A percentile compares a stretch with the other conserved stretches of the same genome.
phyloP scores from a whole-genome alignment of 495 filamentous ascomycete genomes.

The Aspergillus asperescens region DNA sequence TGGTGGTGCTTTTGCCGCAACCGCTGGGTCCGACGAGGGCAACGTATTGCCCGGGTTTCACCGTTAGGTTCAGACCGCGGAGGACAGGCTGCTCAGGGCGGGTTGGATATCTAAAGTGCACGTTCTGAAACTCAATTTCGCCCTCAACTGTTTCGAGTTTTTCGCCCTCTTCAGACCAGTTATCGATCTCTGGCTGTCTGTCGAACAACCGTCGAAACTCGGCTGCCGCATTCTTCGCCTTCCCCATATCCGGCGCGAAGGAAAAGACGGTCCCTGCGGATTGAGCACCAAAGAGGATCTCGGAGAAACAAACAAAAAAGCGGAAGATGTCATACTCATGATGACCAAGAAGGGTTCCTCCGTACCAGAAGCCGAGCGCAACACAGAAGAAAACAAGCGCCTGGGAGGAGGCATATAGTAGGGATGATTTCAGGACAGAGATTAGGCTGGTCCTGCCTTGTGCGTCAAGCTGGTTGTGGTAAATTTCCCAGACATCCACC shows the following conservation, averaged over 20 bases:
- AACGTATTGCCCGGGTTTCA: conserved; percentile 72
- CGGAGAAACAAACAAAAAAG: conserved; percentile 80
- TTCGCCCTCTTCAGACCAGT: conserved; percentile 72
- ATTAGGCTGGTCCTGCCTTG: conserved; percentile 59
- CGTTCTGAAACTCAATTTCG: conserved; percentile 69
- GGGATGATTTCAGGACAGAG: conserved; percentile 62
- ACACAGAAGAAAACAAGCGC: conserved; percentile 73
- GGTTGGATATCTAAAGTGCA: conserved; percentile 78
- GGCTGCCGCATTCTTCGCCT: conserved; percentile 73
- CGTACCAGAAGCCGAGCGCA: conserved; percentile 93
- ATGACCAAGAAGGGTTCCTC: conserved; percentile 69
- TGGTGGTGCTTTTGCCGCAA: conserved; percentile 80
- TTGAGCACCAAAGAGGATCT: conserved; percentile 78
- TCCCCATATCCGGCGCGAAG: conserved; percentile 82
- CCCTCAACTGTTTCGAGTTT: conserved; percentile 55
- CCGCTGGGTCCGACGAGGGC: conserved; percentile 78
- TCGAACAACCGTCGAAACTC: conserved; percentile 77
- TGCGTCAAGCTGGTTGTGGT: conserved; percentile 59
- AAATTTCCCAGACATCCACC: conserved; percentile 66
- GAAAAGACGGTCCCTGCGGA: conserved; percentile 84
- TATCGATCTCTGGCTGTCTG: conserved; percentile 69
- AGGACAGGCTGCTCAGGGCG: conserved; percentile 75
- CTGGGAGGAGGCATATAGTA: conserved; percentile 75
- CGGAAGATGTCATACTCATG: conserved; percentile 66
- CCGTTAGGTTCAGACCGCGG: conserved; percentile 63